phyloP scores from a whole-genome alignment of 345 rosid genomes.

The Rhodomyrtus tomentosa region DNA sequence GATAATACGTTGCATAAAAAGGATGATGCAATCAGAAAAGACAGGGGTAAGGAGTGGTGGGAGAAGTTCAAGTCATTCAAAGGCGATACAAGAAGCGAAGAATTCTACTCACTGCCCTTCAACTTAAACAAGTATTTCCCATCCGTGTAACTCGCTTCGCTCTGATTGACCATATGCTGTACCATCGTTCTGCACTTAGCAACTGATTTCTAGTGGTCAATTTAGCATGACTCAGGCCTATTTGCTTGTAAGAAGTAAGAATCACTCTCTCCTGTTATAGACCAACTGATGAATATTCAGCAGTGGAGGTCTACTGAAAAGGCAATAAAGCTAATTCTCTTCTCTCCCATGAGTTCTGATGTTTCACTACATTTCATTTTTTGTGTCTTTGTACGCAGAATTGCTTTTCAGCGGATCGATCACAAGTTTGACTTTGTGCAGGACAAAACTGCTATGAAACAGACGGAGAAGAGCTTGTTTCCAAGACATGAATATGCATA shows the following conservation, averaged over 20 bases:
- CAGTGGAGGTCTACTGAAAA: background rate
- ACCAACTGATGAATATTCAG: background rate
- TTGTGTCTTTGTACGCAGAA: background rate
- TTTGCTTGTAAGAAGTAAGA: background rate
- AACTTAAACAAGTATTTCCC: constrained; percentile 88
- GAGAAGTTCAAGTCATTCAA: constrained; percentile 62
- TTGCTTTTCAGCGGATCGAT: background rate
- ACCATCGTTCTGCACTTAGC: background rate
- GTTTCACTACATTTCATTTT: background rate
- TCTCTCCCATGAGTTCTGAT: background rate
- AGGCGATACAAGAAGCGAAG: constrained; percentile 63
- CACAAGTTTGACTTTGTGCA: background rate
- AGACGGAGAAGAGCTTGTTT: background rate
- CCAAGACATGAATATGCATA: background rate
- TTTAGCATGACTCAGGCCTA: background rate
- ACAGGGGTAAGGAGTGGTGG: constrained; percentile 97
- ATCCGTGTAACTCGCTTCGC: constrained; percentile 31
- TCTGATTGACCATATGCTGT: background rate
- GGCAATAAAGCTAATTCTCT: background rate
- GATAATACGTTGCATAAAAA: constrained; percentile 61
- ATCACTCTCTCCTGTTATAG: background rate
- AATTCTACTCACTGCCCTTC: constrained; percentile 89
- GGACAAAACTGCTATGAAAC: background rate
- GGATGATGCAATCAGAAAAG: constrained; percentile 51
- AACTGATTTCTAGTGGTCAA: background rate